Base-by-base conservation (phyloP, 257 asterid genomes). In the Verbena officinalis region DNA sequence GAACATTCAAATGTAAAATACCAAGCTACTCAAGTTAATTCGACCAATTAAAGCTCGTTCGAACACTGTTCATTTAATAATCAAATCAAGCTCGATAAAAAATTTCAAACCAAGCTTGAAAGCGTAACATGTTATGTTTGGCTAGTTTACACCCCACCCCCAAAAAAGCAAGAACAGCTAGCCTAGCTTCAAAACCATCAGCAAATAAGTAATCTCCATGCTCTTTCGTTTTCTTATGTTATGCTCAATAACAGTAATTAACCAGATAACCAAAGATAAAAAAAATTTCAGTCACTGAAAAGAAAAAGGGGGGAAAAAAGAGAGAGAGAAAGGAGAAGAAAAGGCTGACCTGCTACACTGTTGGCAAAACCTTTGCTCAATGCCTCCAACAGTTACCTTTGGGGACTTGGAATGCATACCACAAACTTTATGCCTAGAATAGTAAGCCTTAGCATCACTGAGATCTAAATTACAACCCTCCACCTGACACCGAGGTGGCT, bases 321-420 rank as follows among this genome's bases (percentile, higher is more conserved):
- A 20, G 0, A 21, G 20, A 55, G 3, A 8, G 14, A 14, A 23
- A 21, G 19, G 21, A 20, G n/a, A n/a, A n/a, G n/a, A 46, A 43
- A 24, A 61, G 59, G 43, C 72, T 67, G 72, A 93, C 99, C 97
- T 84, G 96, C 99, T 93, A 67, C 99, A 93, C 81, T 93, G 99
- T 81, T 93, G 99, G 84, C 99, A 93, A 70, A 93, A 93, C 86
- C 99, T 93, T 67, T 93, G 99, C 64, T 82, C 83, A 73, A 85
- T 70, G 46, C 97, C 99, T 3, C 87, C 83, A 77, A 93, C 99
- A 81, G 83, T 62, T 24, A 84, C 99, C 77, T 58, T 79, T 0
- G 95, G 76, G 16, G 87, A 82, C 76, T 93, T 93, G 34, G 99
- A 93, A 67, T 93, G 99, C 81, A 80, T 55, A 53, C 87, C 82